Evolutionary conservation across 2,329 filamentous ascomycete genomes (phyloP), one percentile per base, ranked within the genome.

Genomic region (Chaetomiaceae sp.): DNA sequence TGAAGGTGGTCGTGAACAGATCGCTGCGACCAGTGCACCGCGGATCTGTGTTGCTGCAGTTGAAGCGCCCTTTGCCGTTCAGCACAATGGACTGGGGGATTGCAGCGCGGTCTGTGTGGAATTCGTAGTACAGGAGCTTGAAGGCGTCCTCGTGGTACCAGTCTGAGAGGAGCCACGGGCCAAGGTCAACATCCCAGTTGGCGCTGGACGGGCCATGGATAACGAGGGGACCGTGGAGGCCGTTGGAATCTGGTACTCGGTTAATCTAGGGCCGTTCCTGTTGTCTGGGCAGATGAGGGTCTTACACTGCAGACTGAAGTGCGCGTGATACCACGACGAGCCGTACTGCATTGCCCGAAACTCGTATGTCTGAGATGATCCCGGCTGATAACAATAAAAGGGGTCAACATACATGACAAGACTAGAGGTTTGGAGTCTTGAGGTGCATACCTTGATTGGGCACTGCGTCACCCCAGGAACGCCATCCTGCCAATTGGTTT

Each of bases 371-470:
- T 27, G 25, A 6, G 25, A 27, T 27, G 25, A 27, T 27, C 25
- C 25, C 6, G 25, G 25, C 25, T 27, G n/a, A n/a, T n/a, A n/a
- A n/a, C n/a, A n/a, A n/a, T n/a, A n/a, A n/a, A n/a, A n/a, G n/a
- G n/a, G 0, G 62, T 67, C 12, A 57, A 55, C 14, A 59, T 64
- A 13, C 70, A 61, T 34, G 73, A 73, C 1, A 73, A 73, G 20
- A 73, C 66, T n/a, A n/a, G 19, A 21, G 31, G 33, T n/a, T n/a
- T n/a, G n/a, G n/a, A n/a, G n/a, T n/a, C n/a, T n/a, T n/a, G 25
- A 6, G 25, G 25, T 27, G 25, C 25, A 27, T 27, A 27, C 25
- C 25, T 27, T 27, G 25, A 27, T 73, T 2, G 77, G 76, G 56
- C 77, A 81, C 37, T 49, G 23, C 3, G 53, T 55, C 3, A 50